Percentiles rank a stretch among this genome's conserved stretches.
These are phyloP conservation scores for Fusarium newnesense DNA, from an alignment of 2,329 filamentous ascomycete genomes.

Conservation along the genomic window DNA sequence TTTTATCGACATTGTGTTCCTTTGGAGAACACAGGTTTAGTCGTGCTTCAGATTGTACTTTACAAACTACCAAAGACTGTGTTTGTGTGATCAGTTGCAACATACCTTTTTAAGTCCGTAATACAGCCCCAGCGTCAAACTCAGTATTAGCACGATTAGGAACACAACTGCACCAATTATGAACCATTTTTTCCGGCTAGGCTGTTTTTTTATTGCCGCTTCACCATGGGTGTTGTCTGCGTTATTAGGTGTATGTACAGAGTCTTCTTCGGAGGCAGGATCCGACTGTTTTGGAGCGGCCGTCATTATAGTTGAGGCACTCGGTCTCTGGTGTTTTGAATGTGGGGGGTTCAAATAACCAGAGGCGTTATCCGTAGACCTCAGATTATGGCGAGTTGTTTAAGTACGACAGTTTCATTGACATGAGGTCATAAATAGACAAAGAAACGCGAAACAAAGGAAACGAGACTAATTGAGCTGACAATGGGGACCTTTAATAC, in stretches of 20 bases:
- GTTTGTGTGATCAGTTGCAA: background rate
- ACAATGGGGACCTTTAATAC: background rate
- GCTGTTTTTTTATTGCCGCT: background rate
- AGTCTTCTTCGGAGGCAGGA: constrained; percentile 19
- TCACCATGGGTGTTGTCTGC: background rate
- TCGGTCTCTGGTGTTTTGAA: constrained; percentile 2
- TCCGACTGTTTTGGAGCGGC: constrained; percentile 6
- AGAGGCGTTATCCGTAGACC: background rate
- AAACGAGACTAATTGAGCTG: background rate
- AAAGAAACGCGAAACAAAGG: background rate
- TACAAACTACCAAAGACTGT: background rate
- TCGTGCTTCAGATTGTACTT: background rate
- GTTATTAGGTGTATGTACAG: constrained; percentile 1
- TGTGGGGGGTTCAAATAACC: background rate
- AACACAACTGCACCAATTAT: constrained; percentile 12
- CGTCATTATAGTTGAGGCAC: constrained; percentile 15
- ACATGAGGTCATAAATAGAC: background rate
- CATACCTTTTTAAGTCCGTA: constrained; percentile 38
- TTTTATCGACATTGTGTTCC: constrained; percentile 1
- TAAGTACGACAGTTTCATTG: background rate
- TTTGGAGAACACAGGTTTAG: constrained; percentile 17
- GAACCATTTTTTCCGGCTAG: constrained; percentile 20
- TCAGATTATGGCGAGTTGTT: background rate
- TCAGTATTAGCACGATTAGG: constrained; percentile 21
- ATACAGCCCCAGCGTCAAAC: constrained; percentile 33